Percentiles rank a stretch among this genome's conserved stretches.
Evolutionary conservation across 139 green algal genomes (phyloP).

Genomic region (Chlorokybus atmophyticus): DNA sequence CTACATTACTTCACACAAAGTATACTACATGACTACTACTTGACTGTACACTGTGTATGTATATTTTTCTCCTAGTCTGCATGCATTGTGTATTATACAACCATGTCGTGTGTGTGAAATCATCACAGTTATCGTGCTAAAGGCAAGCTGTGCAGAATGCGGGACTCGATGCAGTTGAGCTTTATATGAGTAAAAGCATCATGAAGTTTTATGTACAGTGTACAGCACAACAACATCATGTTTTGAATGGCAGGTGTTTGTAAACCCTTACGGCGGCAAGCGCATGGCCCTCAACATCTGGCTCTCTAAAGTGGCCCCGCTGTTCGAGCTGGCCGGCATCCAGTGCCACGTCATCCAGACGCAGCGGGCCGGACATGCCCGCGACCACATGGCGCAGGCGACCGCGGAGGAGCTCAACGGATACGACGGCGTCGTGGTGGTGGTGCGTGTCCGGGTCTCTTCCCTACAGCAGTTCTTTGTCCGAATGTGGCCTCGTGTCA

Average conservation of each 20-base stretch:
- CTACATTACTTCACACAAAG: too few relatives aligned
- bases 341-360: constrained; percentile 18
- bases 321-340: constrained; percentile 43
- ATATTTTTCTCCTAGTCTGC: too few relatives aligned
- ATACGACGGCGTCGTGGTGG: constrained; percentile 44
- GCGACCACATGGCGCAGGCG: not conserved
- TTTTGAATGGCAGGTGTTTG: constrained; percentile 58
- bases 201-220: too few relatives aligned
- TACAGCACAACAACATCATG: too few relatives aligned
- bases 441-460: constrained; percentile 6
- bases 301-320: constrained; percentile 33
- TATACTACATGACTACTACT: too few relatives aligned
- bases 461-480: constrained; percentile 3
- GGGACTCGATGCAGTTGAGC: too few relatives aligned
- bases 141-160: too few relatives aligned
- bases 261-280: constrained; percentile 62
- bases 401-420: not conserved
- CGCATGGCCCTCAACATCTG: constrained; percentile 33
- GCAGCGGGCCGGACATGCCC: not conserved
- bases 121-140: too few relatives aligned
- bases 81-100: too few relatives aligned
- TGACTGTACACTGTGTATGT: too few relatives aligned
- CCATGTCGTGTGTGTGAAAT: too few relatives aligned
- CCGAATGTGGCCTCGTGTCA: not conserved
- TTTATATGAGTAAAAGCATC: too few relatives aligned